These are phyloP conservation scores for Talaromyces borbonicus DNA, from an alignment of 495 filamentous ascomycete genomes.

Conservation along the genomic window DNA sequence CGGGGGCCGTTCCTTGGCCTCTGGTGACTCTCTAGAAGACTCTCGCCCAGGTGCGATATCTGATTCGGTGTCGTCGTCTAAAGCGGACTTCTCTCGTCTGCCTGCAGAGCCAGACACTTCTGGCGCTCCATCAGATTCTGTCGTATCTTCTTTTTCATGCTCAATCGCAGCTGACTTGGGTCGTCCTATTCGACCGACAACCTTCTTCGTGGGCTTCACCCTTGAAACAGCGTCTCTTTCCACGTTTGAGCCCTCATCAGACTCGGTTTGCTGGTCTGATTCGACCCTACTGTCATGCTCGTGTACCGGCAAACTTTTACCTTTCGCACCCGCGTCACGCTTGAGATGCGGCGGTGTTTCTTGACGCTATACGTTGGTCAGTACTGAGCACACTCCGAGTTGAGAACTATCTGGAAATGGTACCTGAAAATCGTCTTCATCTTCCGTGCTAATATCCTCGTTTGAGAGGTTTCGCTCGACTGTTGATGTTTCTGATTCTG, in stretches of 20 bases:
- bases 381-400: background rate
- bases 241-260: slow-evolving; percentile 3
- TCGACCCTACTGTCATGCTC: background rate
- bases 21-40: background rate
- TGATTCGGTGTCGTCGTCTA: background rate
- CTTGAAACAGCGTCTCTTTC: background rate
- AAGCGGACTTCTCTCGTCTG: background rate
- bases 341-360: slow-evolving; percentile 27
- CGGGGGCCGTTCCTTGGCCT: slow-evolving; percentile 1
- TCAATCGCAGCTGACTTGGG: background rate
- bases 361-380: slow-evolving; percentile 22
- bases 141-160: background rate
- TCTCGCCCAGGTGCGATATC: background rate
- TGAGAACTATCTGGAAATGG: background rate
- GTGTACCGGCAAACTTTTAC: background rate
- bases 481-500: background rate
- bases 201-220: background rate
- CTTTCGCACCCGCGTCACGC: slow-evolving; percentile 7
- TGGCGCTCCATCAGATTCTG: background rate
- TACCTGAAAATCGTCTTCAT: slow-evolving; percentile 27
- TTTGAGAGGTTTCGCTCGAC: background rate
- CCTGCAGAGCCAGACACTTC: background rate
- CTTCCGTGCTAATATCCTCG: slow-evolving; percentile 5
- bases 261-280: slow-evolving; percentile 9
- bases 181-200: slow-evolving; percentile 1